Conservation (phyloP, 768 basidiomycete genomes). For the Artomyces pyxidatus region DNA sequence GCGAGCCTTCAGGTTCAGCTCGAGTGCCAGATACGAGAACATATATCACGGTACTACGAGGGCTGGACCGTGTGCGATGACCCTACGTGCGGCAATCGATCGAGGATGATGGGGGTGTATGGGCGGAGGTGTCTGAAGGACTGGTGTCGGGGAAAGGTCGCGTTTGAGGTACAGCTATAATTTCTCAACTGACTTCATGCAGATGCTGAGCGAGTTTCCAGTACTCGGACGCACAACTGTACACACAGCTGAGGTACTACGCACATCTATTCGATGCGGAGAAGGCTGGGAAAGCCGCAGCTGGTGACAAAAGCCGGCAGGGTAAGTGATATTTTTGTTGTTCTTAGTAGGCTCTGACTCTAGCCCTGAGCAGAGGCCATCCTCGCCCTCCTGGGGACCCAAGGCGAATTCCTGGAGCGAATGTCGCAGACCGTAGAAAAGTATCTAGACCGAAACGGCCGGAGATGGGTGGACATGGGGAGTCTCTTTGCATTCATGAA, state of each 20-base stretch:
- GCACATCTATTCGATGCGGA: slow-evolving; percentile 67
- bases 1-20: slow-evolving; percentile 77
- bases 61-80: slow-evolving; percentile 88
- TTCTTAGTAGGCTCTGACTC: neutral
- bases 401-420: slow-evolving; percentile 40
- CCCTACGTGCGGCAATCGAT: slow-evolving; percentile 69
- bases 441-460: slow-evolving; percentile 81
- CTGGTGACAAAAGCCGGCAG: slow-evolving; percentile 36
- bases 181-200: neutral
- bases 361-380: slow-evolving; percentile 43
- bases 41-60: slow-evolving; percentile 79
- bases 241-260: slow-evolving; percentile 87
- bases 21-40: slow-evolving; percentile 74
- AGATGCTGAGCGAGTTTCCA: slow-evolving; percentile 24
- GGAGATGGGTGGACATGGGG: slow-evolving; percentile 82
- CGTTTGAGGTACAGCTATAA: slow-evolving; percentile 56
- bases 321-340: slow-evolving; percentile 24
- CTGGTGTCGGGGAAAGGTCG: slow-evolving; percentile 62
- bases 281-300: slow-evolving; percentile 46
- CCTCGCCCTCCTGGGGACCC: slow-evolving; percentile 36
- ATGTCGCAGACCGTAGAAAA: slow-evolving; percentile 58
- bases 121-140: slow-evolving; percentile 70
- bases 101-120: slow-evolving; percentile 93
- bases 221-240: slow-evolving; percentile 80
- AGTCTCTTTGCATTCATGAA: slow-evolving; percentile 80